phyloP scores from a whole-genome alignment of 306 rosid species.

The Arachis stenosperma region DNA sequence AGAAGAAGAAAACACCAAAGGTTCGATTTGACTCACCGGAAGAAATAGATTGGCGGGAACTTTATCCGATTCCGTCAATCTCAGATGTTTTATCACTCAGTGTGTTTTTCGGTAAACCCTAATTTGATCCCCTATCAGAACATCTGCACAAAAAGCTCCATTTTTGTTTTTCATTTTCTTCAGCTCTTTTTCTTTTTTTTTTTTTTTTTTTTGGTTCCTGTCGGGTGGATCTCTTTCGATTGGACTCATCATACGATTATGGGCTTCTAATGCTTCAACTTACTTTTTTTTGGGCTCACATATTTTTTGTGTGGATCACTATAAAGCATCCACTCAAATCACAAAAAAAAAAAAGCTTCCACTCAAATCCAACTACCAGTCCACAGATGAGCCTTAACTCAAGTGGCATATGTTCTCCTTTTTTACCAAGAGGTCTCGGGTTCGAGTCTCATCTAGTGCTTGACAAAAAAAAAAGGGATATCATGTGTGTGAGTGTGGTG shows the following conservation, averaged over 20 bases:
- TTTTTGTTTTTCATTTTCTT: background rate
- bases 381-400: too few species aligned
- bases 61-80: conserved; percentile 16
- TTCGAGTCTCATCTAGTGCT: too few species aligned
- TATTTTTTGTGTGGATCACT: too few species aligned
- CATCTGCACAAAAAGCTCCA: background rate
- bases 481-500: too few species aligned
- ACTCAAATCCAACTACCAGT: too few species aligned
- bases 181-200: background rate
- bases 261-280: background rate
- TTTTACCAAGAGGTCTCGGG: too few species aligned
- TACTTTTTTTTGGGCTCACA: too few species aligned
- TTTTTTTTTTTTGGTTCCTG: background rate
- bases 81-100: background rate
- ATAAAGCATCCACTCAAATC: too few species aligned
- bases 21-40: background rate
- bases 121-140: background rate
- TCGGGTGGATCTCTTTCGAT: background rate
- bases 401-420: too few species aligned
- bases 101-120: conserved; percentile 17
- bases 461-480: too few species aligned
- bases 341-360: too few species aligned
- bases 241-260: background rate
- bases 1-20: background rate
- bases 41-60: background rate